A percentile compares a stretch with the other conserved stretches of the same genome.
Conservation (phyloP, 306 rosid species). For the Corylus americana region DNA sequence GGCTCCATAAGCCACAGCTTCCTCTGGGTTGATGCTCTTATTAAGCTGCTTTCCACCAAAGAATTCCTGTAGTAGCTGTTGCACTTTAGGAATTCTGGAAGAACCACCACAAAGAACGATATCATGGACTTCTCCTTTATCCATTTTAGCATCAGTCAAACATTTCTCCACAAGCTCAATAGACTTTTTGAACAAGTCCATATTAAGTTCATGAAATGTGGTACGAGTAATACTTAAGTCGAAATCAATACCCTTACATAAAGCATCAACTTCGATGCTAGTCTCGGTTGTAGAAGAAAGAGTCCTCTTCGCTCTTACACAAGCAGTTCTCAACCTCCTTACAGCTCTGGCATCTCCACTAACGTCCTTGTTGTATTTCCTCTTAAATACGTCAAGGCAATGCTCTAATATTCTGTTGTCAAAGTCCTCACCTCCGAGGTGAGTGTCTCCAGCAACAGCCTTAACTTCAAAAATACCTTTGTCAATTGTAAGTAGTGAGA, state of each 20-base stretch:
- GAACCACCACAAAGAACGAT: no score
- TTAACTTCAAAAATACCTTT: constrained; percentile 3
- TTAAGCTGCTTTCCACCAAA: no score
- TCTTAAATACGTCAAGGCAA: constrained; percentile 20
- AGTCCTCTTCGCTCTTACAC: constrained; percentile 20
- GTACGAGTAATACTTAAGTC: no score
- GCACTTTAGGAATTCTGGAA: no score
- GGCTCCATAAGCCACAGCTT: no score
- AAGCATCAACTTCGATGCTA: not conserved
- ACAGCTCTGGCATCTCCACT: constrained; percentile 3
- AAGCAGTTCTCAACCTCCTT: not conserved
- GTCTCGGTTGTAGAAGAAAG: not conserved
- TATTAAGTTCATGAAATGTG: no score
- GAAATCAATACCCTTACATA: constrained; percentile 1
- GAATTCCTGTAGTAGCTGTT: no score
- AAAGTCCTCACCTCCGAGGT: constrained; percentile 41
- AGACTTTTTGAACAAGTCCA: no score
- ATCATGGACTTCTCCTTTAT: no score
- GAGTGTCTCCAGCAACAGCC: constrained; percentile 35
- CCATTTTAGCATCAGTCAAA: no score
- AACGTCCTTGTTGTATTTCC: constrained; percentile 19
- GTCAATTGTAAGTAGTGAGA: constrained; percentile 12
- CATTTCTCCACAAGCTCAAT: no score
- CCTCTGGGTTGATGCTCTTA: no score
- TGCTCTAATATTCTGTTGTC: constrained; percentile 26